phyloP scores from a whole-genome alignment of 148 eudicot species.

The Rhododendron simsii region DNA sequence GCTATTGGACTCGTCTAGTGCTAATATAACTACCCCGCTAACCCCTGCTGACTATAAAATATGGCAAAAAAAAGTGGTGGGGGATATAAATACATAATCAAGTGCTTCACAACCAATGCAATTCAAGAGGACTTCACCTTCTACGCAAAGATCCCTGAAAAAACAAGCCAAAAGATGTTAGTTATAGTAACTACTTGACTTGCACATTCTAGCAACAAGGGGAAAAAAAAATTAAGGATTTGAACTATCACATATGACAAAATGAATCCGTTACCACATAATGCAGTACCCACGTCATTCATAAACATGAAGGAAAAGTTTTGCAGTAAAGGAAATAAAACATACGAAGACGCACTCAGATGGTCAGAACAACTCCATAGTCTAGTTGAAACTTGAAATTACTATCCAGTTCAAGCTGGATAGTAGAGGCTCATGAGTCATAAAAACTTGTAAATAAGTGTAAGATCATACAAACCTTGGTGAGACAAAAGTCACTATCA shows the following conservation, averaged over 20 bases:
- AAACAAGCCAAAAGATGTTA: neutral
- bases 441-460: neutral
- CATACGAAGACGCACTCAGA: neutral
- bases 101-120: neutral
- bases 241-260: neutral
- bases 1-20: too few relatives aligned
- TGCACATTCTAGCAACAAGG: neutral
- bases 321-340: neutral
- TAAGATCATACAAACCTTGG: conserved; percentile 7
- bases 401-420: neutral
- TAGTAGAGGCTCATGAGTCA: too few relatives aligned
- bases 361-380: neutral
- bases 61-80: neutral
- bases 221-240: neutral
- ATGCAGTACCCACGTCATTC: neutral
- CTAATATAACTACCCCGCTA: too few relatives aligned
- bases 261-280: neutral
- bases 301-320: neutral
- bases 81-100: neutral
- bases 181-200: neutral
- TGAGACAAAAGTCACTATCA: neutral
- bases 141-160: conserved; percentile 4
- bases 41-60: too few relatives aligned
- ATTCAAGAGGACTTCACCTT: neutral
- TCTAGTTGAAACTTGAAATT: neutral